Base-by-base conservation (phyloP, 2,329 filamentous ascomycete genomes). In the Hirsutella minnesotensis region DNA sequence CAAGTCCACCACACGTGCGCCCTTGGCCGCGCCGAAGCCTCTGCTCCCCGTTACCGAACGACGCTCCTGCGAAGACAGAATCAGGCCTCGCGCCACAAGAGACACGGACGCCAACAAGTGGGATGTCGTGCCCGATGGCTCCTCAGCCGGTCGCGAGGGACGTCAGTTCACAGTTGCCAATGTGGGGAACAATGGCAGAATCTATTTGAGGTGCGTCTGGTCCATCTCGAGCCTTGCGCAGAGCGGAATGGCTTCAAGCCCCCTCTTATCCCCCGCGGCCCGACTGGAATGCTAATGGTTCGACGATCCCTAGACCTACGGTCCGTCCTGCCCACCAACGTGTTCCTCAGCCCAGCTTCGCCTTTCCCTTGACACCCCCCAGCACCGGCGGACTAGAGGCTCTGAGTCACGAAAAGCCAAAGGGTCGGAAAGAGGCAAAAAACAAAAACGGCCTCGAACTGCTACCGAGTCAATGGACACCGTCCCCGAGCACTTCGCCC, bases 171-270 rank as follows among this genome's bases (percentile, higher is more conserved):
- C 83, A 2, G 85, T 90, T 43, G 79, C 81, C 40, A 89, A 88
- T 60, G 84, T 90, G 46, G 84, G 84, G 20, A 85, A 87, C 57
- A 87, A 88, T 62, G 85, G 85, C 33, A 79, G 81, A 57, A 86
- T 90, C 61, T 90, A 87, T 61, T 60, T 90, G 51, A 84, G 83
- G 83, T 89, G 77, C 56, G 75, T 8, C 27, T 24, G 30, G 9
- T 12, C 34, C 20, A 18, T n/a, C 4, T 35, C 15, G 15, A n/a
- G 33, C 33, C 33, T 35, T 35, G 33, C 33, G 33, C 15, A 18
- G 33, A 18, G 12, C 3, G 33, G 33, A 18, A 18, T n/a, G n/a
- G 3, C n/a, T 34, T 16, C 13, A 18, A 18, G 15, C 16, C 16
- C 33, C 16, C 33, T 35, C 10, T 16, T 18, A 2, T 9, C 4